Conservation (phyloP, 2,329 filamentous ascomycete genomes). For the Pseudocercospora eumusae region DNA sequence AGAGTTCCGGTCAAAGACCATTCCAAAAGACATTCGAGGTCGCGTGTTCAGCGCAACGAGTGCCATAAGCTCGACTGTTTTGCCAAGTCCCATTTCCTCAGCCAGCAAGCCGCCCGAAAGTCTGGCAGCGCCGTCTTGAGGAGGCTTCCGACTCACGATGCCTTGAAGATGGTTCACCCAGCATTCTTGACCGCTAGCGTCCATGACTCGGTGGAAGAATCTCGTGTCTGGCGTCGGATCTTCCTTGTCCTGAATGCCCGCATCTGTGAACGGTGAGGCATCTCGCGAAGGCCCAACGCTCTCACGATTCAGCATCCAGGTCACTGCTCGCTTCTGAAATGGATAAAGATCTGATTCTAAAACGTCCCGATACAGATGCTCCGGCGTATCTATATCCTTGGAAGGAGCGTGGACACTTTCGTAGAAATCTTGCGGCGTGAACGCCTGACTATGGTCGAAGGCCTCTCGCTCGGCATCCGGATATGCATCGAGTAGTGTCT, state of each 20-base stretch:
- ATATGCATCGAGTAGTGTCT: constrained; percentile 29
- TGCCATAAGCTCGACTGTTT: constrained; percentile 74
- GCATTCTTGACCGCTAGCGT: constrained; percentile 51
- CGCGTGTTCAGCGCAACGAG: constrained; percentile 66
- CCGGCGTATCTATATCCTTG: constrained; percentile 39
- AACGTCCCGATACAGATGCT: constrained; percentile 22
- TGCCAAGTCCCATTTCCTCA: constrained; percentile 82
- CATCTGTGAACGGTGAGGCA: constrained; percentile 8
- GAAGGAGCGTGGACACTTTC: constrained; percentile 65
- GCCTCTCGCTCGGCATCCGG: constrained; percentile 28
- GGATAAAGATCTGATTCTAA: constrained; percentile 58
- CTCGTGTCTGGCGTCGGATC: background rate
- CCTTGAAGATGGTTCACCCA: constrained; percentile 67
- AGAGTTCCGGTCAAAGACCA: constrained; percentile 43
- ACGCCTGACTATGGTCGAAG: constrained; percentile 35
- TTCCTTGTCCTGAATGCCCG: background rate
- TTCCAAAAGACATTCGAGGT: constrained; percentile 32
- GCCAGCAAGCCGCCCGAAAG: constrained; percentile 66
- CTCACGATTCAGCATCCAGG: constrained; percentile 70
- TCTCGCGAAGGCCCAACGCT: constrained; percentile 42
- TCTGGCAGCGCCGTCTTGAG: constrained; percentile 44
- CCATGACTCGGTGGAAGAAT: constrained; percentile 38
- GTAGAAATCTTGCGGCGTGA: constrained; percentile 65
- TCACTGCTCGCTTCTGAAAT: constrained; percentile 69
- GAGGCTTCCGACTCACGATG: constrained; percentile 45